These are phyloP conservation scores for Sphaerulina vaccinii DNA, from an alignment of 2,329 filamentous ascomycete species.

Conservation along the genomic window DNA sequence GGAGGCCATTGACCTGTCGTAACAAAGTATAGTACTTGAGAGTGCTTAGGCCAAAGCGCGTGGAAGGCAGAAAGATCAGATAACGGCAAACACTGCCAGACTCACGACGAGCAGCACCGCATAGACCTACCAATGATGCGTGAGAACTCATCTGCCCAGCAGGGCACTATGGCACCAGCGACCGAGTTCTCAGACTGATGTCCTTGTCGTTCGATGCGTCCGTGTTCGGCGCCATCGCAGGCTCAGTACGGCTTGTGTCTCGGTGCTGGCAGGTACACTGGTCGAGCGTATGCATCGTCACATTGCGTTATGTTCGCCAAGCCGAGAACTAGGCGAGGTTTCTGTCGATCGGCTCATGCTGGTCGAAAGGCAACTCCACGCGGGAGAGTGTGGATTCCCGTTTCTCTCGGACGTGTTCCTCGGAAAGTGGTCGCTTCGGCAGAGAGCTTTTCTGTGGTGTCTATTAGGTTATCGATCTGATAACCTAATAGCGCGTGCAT, in stretches of 20 bases:
- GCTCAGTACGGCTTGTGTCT: no score
- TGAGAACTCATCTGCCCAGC: neutral
- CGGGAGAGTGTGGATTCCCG: neutral
- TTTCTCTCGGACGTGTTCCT: neutral
- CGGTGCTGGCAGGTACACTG: no score
- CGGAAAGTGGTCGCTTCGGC: conserved; percentile 8
- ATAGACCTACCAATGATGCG: conserved; percentile 9
- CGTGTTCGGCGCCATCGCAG: neutral
- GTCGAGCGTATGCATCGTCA: no score
- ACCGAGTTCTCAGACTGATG: conserved; percentile 3
- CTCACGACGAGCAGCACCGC: neutral
- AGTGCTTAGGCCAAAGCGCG: neutral
- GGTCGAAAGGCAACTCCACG: neutral
- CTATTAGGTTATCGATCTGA: conserved; percentile 16
- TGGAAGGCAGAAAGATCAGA: neutral
- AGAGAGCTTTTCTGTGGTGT: conserved; percentile 1
- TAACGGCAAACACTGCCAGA: conserved; percentile 2
- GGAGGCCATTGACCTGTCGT: conserved; percentile 7
- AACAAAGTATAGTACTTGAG: neutral
- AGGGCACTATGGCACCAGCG: neutral
- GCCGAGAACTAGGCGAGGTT: neutral
- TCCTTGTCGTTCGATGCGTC: conserved; percentile 1
- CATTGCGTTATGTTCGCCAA: neutral
- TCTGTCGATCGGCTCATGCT: neutral
- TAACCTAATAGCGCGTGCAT: no score